Conservation (phyloP, 371 early-diverging fungal species). For the Blakeslea trispora region DNA sequence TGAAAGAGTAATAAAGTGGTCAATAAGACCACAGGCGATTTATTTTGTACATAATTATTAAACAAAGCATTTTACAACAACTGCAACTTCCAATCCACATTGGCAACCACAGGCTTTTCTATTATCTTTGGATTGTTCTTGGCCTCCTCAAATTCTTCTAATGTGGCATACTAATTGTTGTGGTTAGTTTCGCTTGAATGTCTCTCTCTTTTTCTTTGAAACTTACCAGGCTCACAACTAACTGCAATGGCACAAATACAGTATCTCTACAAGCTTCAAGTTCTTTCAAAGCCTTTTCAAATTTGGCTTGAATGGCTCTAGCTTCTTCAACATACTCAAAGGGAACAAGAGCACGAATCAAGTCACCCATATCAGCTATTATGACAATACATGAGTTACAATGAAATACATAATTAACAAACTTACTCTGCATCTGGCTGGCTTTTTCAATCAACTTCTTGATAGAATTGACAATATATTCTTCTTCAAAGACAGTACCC, state of each 20-base stretch:
- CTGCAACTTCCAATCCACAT: conserved; percentile 47
- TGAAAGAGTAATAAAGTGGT: too few relatives aligned
- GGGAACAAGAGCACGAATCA: conserved; percentile 45
- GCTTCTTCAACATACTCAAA: conserved; percentile 52
- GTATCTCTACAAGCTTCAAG: conserved; percentile 30
- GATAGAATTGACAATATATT: conserved; percentile 79
- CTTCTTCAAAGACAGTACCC: conserved; percentile 88
- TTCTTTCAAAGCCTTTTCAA: conserved; percentile 38
- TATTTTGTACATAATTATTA: neutral
- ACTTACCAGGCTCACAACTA: conserved; percentile 41
- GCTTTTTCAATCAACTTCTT: conserved; percentile 56
- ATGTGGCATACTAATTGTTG: conserved; percentile 35
- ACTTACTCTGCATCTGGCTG: conserved; percentile 46
- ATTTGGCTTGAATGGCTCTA: conserved; percentile 45
- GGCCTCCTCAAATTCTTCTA: conserved; percentile 45
- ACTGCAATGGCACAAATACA: conserved; percentile 51
- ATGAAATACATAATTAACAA: neutral
- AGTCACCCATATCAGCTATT: conserved; percentile 45
- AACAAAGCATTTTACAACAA: conserved; percentile 29
- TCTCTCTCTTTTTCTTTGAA: neutral
- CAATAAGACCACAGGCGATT: neutral
- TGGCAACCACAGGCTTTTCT: conserved; percentile 47
- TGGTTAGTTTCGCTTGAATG: neutral
- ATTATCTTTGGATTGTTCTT: conserved; percentile 30
- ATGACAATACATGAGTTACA: too few relatives aligned